phyloP scores from a whole-genome alignment of 2,329 filamentous ascomycete genomes.

The Periconia sp. region DNA sequence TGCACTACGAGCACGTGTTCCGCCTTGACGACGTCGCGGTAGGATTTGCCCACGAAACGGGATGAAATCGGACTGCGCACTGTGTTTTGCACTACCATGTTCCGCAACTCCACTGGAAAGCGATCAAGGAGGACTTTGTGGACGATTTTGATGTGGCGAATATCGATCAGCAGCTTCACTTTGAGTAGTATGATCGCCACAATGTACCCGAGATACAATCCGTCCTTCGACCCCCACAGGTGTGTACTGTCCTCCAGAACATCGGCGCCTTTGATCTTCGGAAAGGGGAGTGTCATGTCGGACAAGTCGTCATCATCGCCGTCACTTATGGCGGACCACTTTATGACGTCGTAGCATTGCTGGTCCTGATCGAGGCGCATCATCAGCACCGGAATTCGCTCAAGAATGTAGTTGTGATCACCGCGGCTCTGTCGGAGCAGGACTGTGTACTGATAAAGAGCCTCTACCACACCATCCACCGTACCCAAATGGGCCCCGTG shows the following conservation, averaged over 20 bases:
- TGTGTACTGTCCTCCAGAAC: conserved; percentile 47
- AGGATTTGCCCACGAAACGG: too few relatives aligned
- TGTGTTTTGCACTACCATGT: too few relatives aligned
- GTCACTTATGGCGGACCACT: conserved; percentile 46
- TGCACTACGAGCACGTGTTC: too few relatives aligned
- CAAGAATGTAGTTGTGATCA: conserved; percentile 51
- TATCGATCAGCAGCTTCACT: conserved; percentile 38
- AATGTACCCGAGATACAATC: conserved; percentile 15
- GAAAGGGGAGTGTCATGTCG: conserved; percentile 35
- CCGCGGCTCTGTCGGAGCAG: conserved; percentile 49
- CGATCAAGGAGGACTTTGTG: too few relatives aligned
- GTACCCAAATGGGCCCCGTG: too few relatives aligned
- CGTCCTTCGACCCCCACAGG: too few relatives aligned
- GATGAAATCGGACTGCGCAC: too few relatives aligned
- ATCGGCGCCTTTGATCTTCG: conserved; percentile 45
- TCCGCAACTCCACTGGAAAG: too few relatives aligned
- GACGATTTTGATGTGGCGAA: too few relatives aligned
- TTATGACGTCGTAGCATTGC: conserved; percentile 53
- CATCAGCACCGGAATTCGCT: conserved; percentile 45
- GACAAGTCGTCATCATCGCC: conserved; percentile 40
- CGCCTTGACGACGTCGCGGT: too few relatives aligned
- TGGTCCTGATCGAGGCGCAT: conserved; percentile 54
- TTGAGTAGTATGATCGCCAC: conserved; percentile 41
- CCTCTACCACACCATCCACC: too few relatives aligned
- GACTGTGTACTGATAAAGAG: conserved; percentile 21